Percentiles rank a stretch among this genome's conserved stretches.
phyloP scores from a whole-genome alignment of 176 grass and related monocot species.

The Oryza glumipatula region DNA sequence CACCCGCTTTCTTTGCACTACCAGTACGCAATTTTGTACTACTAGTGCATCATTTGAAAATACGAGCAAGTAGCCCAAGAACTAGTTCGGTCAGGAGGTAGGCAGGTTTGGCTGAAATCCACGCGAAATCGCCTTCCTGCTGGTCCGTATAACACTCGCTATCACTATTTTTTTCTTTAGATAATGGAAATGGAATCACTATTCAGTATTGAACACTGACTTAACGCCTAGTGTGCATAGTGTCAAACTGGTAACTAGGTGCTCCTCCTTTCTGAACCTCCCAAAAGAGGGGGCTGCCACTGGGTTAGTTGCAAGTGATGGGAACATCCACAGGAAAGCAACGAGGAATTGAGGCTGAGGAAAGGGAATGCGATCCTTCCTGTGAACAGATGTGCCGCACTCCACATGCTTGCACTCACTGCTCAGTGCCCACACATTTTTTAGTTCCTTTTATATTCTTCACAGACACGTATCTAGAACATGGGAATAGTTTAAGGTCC shows the following conservation, averaged over 20 bases:
- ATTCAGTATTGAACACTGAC: conserved; percentile 4
- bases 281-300: conserved; percentile 1
- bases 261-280: not conserved
- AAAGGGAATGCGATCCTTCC: conserved; percentile 15
- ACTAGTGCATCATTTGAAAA: not conserved
- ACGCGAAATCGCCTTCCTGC: conserved; percentile 6
- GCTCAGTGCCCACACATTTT: conserved; percentile 19
- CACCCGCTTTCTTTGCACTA: not conserved
- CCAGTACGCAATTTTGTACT: not conserved
- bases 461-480: conserved; percentile 14
- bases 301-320: conserved; percentile 20
- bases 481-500: not conserved
- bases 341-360: not conserved
- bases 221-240: not conserved
- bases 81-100: conserved; percentile 29
- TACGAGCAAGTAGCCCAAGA: conserved; percentile 2
- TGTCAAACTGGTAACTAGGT: not conserved
- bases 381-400: conserved; percentile 8
- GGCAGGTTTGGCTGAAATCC: conserved; percentile 45
- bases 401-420: conserved; percentile 48
- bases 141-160: not conserved
- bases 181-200: not conserved
- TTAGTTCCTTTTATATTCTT: conserved; percentile 29
- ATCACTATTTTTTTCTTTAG: not conserved
- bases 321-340: conserved; percentile 1